Conservation (phyloP, 2,329 filamentous ascomycete genomes). For the Diaporthe humulicola region DNA sequence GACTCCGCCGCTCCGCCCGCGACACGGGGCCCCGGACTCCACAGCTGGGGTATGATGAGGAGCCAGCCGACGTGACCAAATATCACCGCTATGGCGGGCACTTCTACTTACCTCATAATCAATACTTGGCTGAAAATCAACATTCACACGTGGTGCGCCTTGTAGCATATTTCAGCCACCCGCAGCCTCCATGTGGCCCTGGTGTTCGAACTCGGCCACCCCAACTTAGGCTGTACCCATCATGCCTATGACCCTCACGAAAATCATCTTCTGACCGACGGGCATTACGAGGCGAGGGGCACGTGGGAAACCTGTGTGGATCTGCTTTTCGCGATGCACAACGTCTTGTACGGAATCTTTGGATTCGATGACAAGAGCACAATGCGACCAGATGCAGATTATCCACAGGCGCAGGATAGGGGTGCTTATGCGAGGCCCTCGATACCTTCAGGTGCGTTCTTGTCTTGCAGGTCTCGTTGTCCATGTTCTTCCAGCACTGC, state of each 20-base stretch:
- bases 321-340: fast-evolving
- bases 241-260: neutral
- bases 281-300: neutral
- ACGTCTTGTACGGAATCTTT: neutral
- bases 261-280: too few species aligned
- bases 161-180: neutral
- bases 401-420: neutral
- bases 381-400: neutral
- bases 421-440: neutral
- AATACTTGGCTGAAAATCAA: neutral
- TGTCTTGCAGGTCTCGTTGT: neutral
- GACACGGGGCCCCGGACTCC: conserved; percentile 30
- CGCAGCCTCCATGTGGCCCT: neutral
- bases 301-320: neutral
- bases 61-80: neutral
- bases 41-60: conserved; percentile 7
- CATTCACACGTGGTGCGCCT: too few species aligned
- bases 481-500: neutral
- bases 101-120: neutral
- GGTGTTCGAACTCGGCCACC: neutral
- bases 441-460: neutral
- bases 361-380: too few species aligned
- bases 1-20: conserved; percentile 14
- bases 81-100: neutral
- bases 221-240: neutral